Evolutionary conservation across 768 basidiomycete species (phyloP).

Genomic region (Lentinula boryana): DNA sequence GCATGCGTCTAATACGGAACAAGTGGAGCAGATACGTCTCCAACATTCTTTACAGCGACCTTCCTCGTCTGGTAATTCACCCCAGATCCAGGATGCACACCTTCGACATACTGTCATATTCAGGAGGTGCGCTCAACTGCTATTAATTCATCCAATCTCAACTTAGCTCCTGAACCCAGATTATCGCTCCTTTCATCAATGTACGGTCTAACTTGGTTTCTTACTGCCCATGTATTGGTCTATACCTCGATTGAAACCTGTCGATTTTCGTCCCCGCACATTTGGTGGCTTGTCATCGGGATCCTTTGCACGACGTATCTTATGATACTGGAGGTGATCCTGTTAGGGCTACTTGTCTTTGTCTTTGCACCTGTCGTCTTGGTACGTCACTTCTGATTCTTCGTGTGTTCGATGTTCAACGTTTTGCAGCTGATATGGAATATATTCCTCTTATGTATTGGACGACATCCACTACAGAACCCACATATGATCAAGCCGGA

Average conservation of each 20-base stretch:
- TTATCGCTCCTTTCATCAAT: conserved; percentile 62
- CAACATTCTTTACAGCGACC: not conserved
- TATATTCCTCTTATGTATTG: conserved; percentile 70
- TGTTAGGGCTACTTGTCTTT: conserved; percentile 74
- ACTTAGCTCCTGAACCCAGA: conserved; percentile 23
- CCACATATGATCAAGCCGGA: conserved; percentile 72
- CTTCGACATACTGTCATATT: conserved; percentile 20
- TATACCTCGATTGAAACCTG: conserved; percentile 75
- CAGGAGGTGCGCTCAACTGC: conserved; percentile 15
- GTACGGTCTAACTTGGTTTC: conserved; percentile 75
- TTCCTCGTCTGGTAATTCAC: not conserved
- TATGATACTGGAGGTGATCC: conserved; percentile 62
- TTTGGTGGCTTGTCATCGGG: conserved; percentile 85
- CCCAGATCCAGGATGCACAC: not conserved
- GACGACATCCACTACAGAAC: conserved; percentile 74
- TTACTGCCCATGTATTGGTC: conserved; percentile 73
- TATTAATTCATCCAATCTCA: not conserved
- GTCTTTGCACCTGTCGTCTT: conserved; percentile 74
- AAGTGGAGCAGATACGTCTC: not conserved
- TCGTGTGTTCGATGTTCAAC: not conserved
- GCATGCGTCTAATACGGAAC: conserved; percentile 1
- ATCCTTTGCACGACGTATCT: conserved; percentile 78
- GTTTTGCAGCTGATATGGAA: conserved; percentile 63
- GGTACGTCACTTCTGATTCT: conserved; percentile 19
- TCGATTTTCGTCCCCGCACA: conserved; percentile 65